These are phyloP conservation scores for Talaromyces atroroseus DNA, from an alignment of 2,329 filamentous ascomycete genomes.

Conservation along the genomic window DNA sequence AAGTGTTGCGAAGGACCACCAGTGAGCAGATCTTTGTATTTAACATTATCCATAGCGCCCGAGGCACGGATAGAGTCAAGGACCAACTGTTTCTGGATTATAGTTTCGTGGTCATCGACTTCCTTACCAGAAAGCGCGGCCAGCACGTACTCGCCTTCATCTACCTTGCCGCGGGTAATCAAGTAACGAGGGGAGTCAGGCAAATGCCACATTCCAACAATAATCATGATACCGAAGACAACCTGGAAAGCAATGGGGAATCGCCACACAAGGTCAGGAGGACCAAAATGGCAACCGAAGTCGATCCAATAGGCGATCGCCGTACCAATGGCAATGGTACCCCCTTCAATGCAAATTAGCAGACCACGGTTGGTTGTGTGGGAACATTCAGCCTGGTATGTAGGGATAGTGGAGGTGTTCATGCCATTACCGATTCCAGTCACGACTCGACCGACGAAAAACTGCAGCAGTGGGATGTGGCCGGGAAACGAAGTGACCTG, in stretches of 20 bases:
- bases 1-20: constrained; percentile 22
- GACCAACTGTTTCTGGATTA: constrained; percentile 59
- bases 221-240: constrained; percentile 44
- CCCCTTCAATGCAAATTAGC: constrained; percentile 56
- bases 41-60: constrained; percentile 50
- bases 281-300: constrained; percentile 39
- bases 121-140: constrained; percentile 43
- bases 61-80: constrained; percentile 60
- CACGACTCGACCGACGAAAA: constrained; percentile 49
- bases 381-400: constrained; percentile 49
- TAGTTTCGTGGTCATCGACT: constrained; percentile 48
- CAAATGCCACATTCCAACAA: constrained; percentile 38
- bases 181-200: constrained; percentile 45
- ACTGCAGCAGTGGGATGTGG: constrained; percentile 41
- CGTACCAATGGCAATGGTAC: constrained; percentile 48
- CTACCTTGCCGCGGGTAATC: constrained; percentile 40
- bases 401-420: constrained; percentile 50
- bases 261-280: constrained; percentile 40
- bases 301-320: constrained; percentile 51
- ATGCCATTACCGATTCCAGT: constrained; percentile 53
- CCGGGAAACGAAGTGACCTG: constrained; percentile 28
- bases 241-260: constrained; percentile 52
- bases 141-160: constrained; percentile 46
- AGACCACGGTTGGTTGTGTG: constrained; percentile 55
- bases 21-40: constrained; percentile 41